Conservation (phyloP, 208 protist genomes). For the Crithidia mellificae region DNA sequence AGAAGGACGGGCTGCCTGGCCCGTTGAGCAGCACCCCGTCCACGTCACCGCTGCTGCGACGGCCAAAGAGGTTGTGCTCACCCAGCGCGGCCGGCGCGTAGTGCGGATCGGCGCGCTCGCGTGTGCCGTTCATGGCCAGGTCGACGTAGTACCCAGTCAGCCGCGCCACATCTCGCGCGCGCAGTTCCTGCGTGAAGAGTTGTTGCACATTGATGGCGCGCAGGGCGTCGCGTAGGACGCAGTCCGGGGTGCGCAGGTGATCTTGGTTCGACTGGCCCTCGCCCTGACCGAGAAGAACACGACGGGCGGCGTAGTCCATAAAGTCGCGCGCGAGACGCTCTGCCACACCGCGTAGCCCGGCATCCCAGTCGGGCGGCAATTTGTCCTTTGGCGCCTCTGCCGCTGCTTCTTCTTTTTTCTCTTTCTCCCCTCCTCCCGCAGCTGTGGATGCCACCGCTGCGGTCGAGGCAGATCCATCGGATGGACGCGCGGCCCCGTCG, state of each 20-base stretch:
- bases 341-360: constrained; percentile 44
- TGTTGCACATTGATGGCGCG: neutral
- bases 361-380: constrained; percentile 47
- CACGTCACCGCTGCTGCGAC: constrained; percentile 18
- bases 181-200: constrained; percentile 31
- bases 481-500: too few species aligned
- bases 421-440: neutral
- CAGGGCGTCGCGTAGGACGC: constrained; percentile 20
- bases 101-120: constrained; percentile 26
- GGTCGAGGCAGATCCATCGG: too few species aligned
- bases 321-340: constrained; percentile 58
- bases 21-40: neutral
- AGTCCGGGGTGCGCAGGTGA: constrained; percentile 20
- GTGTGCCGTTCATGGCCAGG: constrained; percentile 27
- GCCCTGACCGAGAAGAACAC: constrained; percentile 22
- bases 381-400: neutral
- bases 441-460: neutral
- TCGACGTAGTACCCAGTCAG: constrained; percentile 33
- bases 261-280: constrained; percentile 30
- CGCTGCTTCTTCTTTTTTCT: neutral
- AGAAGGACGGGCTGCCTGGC: neutral
- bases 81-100: constrained; percentile 24
- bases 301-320: constrained; percentile 33
- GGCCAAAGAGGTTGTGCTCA: constrained; percentile 39
- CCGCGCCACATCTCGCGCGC: constrained; percentile 22